Conservation (phyloP, 345 rosid genomes). For the Brassica nigra region DNA sequence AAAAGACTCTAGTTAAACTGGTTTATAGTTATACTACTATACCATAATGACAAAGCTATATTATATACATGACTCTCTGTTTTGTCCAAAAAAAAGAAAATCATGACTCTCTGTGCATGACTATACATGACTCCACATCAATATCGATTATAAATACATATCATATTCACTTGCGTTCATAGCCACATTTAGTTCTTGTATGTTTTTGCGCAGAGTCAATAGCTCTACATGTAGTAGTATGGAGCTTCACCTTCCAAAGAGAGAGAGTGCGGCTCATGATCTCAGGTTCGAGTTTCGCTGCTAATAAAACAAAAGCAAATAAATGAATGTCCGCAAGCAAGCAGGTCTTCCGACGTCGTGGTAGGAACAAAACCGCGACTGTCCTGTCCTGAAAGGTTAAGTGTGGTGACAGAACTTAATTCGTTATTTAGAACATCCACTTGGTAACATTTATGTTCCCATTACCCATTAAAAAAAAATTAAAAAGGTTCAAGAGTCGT, state of each 20-base stretch:
- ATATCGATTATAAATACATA: too few relatives aligned
- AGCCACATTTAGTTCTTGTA: not conserved
- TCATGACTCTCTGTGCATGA: not conserved
- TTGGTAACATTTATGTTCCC: not conserved
- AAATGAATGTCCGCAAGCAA: not conserved
- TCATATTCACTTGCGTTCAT: not conserved
- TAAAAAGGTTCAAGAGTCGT: constrained; percentile 20
- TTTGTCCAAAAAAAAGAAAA: too few relatives aligned
- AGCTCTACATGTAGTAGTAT: not conserved
- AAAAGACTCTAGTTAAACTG: not conserved
- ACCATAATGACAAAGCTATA: not conserved
- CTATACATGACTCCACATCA: not conserved
- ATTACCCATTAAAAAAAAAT: not conserved
- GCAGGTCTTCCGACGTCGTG: constrained; percentile 23
- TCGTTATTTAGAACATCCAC: constrained; percentile 19
- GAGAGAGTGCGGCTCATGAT: not conserved
- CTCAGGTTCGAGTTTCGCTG: not conserved
- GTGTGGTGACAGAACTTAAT: constrained; percentile 2
- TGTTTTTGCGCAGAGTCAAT: not conserved
- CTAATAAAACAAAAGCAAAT: not conserved
- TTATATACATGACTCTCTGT: not conserved
- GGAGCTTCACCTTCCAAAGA: not conserved
- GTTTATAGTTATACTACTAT: too few relatives aligned
- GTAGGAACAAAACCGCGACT: constrained; percentile 19
- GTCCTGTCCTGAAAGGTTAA: not conserved